Base-by-base conservation (phyloP, 768 basidiomycete species). In the Amanita rubescens region DNA sequence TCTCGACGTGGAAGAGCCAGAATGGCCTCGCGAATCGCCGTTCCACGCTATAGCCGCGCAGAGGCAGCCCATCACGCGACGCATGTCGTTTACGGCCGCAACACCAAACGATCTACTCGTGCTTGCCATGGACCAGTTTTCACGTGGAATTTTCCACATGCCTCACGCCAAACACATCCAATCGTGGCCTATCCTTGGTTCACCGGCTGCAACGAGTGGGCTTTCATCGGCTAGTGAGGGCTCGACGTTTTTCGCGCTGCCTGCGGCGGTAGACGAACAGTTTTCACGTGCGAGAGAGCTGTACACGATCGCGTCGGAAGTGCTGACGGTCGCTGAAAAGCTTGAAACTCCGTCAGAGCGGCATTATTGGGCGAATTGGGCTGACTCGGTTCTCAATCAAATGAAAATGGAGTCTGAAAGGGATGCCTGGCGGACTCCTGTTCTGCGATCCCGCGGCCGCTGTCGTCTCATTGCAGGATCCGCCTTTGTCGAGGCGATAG, bases 141-240 rank as follows among this genome's bases (percentile, higher is more conserved):
- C 77, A 5, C 71, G 83, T 19, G 85, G 83, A 5, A 84, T 85
- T 53, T 80, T 87, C 62, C 79, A 84, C 62, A 84, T 85, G 84
- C 85, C 84, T 1, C 82, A 81, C 58, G 72, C 70, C 17, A 30
- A 30, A 15, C 25, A 17, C 9, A 5, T 45, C 14, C 44, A 22
- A 22, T 14, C 7, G 19, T 25, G 38, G 20, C n/a, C 43, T 11
- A 42, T 17, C 37, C 25, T 34, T 22, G 25, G 41, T 14, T 49
- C 44, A 3, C 3, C 38, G 8, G 38, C 38, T 3, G n/a, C 38
- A 17, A 39, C 19, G 38, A 15, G n/a, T 7, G 7, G 8, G 51
- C n/a, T n/a, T n/a, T n/a, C n/a, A n/a, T n/a, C n/a, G 27, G n/a
- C 30, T 39, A 17, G 44, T 17, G 17, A 39, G 15, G 17, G 19